Evolutionary conservation across 2,329 filamentous ascomycete genomes (phyloP), one percentile per base, ranked within the genome.

Genomic region (Diaporthe batatas): DNA sequence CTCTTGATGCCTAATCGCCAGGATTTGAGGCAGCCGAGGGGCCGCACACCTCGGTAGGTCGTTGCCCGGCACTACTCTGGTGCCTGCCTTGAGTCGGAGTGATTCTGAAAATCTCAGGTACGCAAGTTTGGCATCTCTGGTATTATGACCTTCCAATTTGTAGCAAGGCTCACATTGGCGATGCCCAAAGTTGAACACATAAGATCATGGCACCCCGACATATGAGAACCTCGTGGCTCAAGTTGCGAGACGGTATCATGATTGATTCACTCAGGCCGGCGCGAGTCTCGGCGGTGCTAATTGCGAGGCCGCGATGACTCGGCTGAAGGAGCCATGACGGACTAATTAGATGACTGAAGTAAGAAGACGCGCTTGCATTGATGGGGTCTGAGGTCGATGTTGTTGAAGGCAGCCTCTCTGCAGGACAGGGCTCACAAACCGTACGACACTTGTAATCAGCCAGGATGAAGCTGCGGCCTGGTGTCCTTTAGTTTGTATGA

Each of bases 201-300:
- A 16, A 39, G 25, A 32, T 21, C 29, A 34, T 21, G 53, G 42
- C 59, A 25, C 39, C 16, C 42, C 25, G 39, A 39, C 57, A 44
- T 62, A 12, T 44, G 25, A 44, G 58, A 62, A 62, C 11, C 14
- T 62, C 58, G 16, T 11, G 18, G 39, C 58, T 29, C 39, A 16
- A 29, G 58, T 62, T 62, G 58, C 58, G 58, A 62, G 58, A 62
- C 4, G 39, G 58, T 62, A 62, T 62, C 58, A 62, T 62, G 39
- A 47, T 47, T 47, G 58, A 29, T 62, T 62, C 58, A 62, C 23
- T 62, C 39, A 14, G 58, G 39, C 58, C 39, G 25, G 23, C 23
- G 58, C 16, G 39, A 4, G 58, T 62, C 47, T 62, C 58, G 58
- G 57, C n/a, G n/a, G 57, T 8, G 23, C 5, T 7, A 11, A 29